Percentiles rank a stretch among this genome's conserved stretches.
phyloP scores from a whole-genome alignment of 2,329 filamentous ascomycete genomes.

The Xylaria multiplex region DNA sequence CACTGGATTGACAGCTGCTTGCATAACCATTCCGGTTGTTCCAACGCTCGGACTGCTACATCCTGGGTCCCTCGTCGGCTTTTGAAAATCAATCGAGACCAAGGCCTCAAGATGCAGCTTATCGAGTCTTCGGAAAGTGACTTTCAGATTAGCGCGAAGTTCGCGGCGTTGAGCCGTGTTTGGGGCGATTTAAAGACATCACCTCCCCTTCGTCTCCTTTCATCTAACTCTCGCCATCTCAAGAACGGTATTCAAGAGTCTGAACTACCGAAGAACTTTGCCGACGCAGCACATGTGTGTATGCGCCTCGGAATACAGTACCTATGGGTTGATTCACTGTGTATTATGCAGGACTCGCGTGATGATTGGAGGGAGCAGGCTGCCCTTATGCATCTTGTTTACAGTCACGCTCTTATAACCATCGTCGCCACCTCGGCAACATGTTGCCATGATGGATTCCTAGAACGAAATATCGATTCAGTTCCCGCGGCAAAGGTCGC shows the following conservation, averaged over 20 bases:
- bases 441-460: slow-evolving; percentile 36
- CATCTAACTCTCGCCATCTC: slow-evolving; percentile 23
- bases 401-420: slow-evolving; percentile 33
- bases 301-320: slow-evolving; percentile 29
- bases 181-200: slow-evolving; percentile 31
- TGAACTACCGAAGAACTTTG: slow-evolving; percentile 33
- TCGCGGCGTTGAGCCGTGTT: slow-evolving; percentile 37
- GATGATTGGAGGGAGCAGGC: slow-evolving; percentile 36
- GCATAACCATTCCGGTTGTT: slow-evolving; percentile 26
- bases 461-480: slow-evolving; percentile 20
- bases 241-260: slow-evolving; percentile 21
- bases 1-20: slow-evolving; percentile 32
- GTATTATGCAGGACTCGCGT: slow-evolving; percentile 32
- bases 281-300: slow-evolving; percentile 34
- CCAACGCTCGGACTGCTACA: neutral
- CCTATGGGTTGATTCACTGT: slow-evolving; percentile 36
- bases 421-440: slow-evolving; percentile 36
- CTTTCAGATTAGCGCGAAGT: slow-evolving; percentile 5
- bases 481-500: slow-evolving; percentile 27
- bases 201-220: slow-evolving; percentile 30
- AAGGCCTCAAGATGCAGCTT: slow-evolving; percentile 23
- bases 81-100: slow-evolving; percentile 19
- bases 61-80: slow-evolving; percentile 35
- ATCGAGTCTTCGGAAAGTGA: slow-evolving; percentile 24
- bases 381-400: slow-evolving; percentile 37